phyloP scores from a whole-genome alignment of 305 asterid genomes.

The Withania somnifera region DNA sequence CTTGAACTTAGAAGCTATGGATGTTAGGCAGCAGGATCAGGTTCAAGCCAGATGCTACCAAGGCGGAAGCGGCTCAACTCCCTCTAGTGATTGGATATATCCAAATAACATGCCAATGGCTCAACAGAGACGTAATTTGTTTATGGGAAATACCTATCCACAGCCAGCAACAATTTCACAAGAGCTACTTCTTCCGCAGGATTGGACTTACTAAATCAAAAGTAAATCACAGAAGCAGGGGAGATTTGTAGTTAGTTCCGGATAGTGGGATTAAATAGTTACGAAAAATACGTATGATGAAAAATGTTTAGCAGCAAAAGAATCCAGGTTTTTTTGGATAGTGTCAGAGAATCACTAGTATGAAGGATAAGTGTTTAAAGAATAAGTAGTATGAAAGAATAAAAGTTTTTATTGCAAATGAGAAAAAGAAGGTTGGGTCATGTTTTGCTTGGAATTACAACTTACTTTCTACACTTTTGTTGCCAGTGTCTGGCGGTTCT shows the following conservation, averaged over 20 bases:
- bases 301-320: background rate
- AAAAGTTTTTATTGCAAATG: background rate
- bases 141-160: background rate
- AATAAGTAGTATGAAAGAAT: slow-evolving; percentile 1
- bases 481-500: background rate
- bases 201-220: slow-evolving; percentile 34
- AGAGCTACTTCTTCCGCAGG: slow-evolving; percentile 31
- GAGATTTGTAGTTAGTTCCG: background rate
- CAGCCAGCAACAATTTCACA: slow-evolving; percentile 17
- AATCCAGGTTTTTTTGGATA: slow-evolving; percentile 1
- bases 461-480: background rate
- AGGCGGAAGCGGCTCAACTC: slow-evolving; percentile 8
- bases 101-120: background rate
- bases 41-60: background rate
- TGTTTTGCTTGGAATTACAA: slow-evolving; percentile 23
- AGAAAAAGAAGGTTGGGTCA: slow-evolving; percentile 17
- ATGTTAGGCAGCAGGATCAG: slow-evolving; percentile 10
- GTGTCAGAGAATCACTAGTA: slow-evolving; percentile 17
- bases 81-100: background rate
- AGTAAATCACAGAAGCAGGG: background rate
- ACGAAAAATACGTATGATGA: background rate
- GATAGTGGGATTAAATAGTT: background rate
- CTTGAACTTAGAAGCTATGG: slow-evolving; percentile 34
- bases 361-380: no score
- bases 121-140: slow-evolving; percentile 20